Conservation (phyloP, 176 grass and related monocot species). For the Olyra latifolia region DNA sequence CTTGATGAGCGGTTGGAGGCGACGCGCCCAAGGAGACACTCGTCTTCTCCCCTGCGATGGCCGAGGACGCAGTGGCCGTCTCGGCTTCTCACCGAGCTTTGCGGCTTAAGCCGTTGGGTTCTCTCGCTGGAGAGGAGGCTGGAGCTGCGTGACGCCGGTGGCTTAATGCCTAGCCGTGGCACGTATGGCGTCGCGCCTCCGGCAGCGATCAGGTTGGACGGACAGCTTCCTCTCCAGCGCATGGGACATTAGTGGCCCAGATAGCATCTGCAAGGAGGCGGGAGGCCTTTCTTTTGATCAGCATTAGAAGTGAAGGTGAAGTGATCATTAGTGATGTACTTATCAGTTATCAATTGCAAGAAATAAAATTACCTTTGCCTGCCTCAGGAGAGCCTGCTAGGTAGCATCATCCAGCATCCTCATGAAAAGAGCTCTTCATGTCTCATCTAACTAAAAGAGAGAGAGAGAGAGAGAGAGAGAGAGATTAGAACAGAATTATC, state of each 20-base stretch:
- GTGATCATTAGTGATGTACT: background rate
- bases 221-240: conserved; percentile 29
- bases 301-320: background rate
- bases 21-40: background rate
- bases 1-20: conserved; percentile 24
- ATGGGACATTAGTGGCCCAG: conserved; percentile 13
- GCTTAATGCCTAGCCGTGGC: background rate
- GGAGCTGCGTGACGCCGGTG: background rate
- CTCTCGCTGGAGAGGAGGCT: background rate
- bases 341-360: background rate
- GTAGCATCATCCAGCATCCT: conserved; percentile 65
- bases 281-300: background rate
- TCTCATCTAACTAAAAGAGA: conserved; percentile 53
- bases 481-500: background rate
- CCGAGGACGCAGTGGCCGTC: background rate
- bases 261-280: conserved; percentile 34
- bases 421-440: conserved; percentile 50
- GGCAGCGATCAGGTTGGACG: conserved; percentile 1
- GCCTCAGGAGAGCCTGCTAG: conserved; percentile 35
- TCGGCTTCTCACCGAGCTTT: conserved; percentile 4
- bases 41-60: background rate
- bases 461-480: background rate
- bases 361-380: conserved; percentile 49
- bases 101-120: conserved; percentile 18
- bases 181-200: background rate